phyloP scores from a whole-genome alignment of 2,329 filamentous ascomycete genomes.

The Aspergillus luchuensis region DNA sequence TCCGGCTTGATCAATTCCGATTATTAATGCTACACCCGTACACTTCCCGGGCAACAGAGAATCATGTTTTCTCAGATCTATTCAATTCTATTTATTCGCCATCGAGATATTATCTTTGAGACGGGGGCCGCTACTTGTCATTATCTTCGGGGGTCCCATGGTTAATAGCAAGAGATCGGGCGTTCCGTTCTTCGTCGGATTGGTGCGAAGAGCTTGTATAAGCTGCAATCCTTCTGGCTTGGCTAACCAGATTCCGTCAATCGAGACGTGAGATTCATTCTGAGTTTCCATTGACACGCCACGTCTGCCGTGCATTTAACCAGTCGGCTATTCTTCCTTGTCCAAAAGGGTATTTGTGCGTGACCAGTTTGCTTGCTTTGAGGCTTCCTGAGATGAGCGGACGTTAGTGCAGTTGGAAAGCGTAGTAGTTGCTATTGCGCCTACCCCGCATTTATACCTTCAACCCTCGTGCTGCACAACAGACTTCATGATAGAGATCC shows the following conservation, averaged over 20 bases:
- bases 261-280: background rate
- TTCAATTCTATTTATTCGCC: too few species aligned
- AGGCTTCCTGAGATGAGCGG: background rate
- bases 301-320: background rate
- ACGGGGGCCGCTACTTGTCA: background rate
- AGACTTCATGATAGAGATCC: background rate
- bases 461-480: background rate
- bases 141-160: background rate
- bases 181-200: background rate
- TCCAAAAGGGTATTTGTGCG: background rate
- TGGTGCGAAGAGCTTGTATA: background rate
- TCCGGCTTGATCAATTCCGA: too few species aligned
- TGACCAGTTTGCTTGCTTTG: background rate
- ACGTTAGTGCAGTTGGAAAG: background rate
- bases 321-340: background rate
- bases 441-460: background rate
- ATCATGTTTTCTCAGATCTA: too few species aligned
- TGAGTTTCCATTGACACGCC: background rate
- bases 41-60: too few species aligned
- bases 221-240: background rate
- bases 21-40: too few species aligned
- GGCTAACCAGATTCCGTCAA: slow-evolving; percentile 3
- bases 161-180: background rate
- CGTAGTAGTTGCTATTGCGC: background rate
- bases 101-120: too few species aligned